Conservation (phyloP, 2,329 filamentous ascomycete species). For the Cladosporium colombiae region DNA sequence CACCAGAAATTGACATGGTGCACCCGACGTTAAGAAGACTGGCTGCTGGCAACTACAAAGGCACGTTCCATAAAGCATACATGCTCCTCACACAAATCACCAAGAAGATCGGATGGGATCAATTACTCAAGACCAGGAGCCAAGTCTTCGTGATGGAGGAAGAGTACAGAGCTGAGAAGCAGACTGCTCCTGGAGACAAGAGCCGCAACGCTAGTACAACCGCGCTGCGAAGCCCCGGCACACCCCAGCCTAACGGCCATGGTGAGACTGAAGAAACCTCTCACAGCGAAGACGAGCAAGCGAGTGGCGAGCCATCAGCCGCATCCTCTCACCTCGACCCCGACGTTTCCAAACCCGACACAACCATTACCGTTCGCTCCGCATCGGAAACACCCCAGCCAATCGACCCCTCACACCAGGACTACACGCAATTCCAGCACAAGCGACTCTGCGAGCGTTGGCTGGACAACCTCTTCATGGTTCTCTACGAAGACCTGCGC, state of each 20-base stretch:
- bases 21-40: slow-evolving; percentile 84
- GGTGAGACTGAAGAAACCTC: slow-evolving; percentile 40
- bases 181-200: slow-evolving; percentile 49
- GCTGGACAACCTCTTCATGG: slow-evolving; percentile 99
- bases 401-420: slow-evolving; percentile 63
- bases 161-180: slow-evolving; percentile 89
- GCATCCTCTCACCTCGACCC: slow-evolving; percentile 35
- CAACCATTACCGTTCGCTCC: slow-evolving; percentile 37
- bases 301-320: slow-evolving; percentile 31
- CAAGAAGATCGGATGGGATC: slow-evolving; percentile 95
- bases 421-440: slow-evolving; percentile 90
- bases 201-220: slow-evolving; percentile 79
- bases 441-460: slow-evolving; percentile 96
- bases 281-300: slow-evolving; percentile 20
- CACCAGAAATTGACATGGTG: slow-evolving; percentile 78
- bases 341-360: slow-evolving; percentile 38
- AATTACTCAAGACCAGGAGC: slow-evolving; percentile 89
- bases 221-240: slow-evolving; percentile 70
- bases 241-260: slow-evolving; percentile 48
- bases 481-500: slow-evolving; percentile 93
- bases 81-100: slow-evolving; percentile 93
- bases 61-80: slow-evolving; percentile 95
- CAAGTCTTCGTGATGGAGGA: slow-evolving; percentile 99
- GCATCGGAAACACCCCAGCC: slow-evolving; percentile 35
- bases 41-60: slow-evolving; percentile 85